A percentile compares a stretch with the other conserved stretches of the same genome.
Conservation (phyloP, 148 eudicot genomes). For the Rhododendron kiyosumense region DNA sequence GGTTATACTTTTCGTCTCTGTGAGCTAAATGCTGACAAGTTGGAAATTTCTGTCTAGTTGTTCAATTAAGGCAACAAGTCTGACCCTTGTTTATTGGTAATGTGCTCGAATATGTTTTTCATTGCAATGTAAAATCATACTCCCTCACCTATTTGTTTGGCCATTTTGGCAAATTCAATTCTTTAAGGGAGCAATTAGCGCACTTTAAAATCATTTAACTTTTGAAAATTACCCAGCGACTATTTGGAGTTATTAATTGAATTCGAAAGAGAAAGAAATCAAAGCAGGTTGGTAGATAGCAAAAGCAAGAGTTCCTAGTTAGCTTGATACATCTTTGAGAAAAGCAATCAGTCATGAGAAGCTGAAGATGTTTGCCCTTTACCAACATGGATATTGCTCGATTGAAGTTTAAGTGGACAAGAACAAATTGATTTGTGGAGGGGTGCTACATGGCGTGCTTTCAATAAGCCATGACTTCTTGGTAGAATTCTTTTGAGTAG, state of each 20-base stretch:
- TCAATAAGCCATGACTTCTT: too few relatives aligned
- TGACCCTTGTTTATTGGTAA: background rate
- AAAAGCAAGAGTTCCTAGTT: too few relatives aligned
- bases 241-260: background rate
- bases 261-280: too few relatives aligned
- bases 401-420: too few relatives aligned
- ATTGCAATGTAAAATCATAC: background rate
- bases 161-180: background rate
- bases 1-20: background rate
- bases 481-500: too few relatives aligned
- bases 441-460: too few relatives aligned
- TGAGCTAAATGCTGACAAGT: background rate
- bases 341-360: too few relatives aligned
- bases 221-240: background rate
- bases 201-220: background rate
- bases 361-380: too few relatives aligned
- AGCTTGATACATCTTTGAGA: too few relatives aligned
- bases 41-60: background rate
- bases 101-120: background rate
- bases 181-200: background rate
- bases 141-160: background rate
- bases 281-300: too few relatives aligned
- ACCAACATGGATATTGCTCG: too few relatives aligned
- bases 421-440: too few relatives aligned
- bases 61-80: background rate